These are phyloP conservation scores for Acanthochlamys bracteata DNA, from an alignment of 106 monocot species.

Conservation along the genomic window DNA sequence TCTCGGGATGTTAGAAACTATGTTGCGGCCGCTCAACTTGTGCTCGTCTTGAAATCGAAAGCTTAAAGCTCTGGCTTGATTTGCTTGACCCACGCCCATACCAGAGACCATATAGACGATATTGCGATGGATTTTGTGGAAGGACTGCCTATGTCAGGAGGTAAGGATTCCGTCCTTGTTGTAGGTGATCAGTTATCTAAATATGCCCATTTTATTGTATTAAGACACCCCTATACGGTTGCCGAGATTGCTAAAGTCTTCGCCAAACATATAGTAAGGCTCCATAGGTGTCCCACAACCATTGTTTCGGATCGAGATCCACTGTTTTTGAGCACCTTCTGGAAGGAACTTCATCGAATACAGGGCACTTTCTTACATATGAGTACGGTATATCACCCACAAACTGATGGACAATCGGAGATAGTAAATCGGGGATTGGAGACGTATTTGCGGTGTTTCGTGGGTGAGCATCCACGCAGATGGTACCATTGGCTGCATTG, in stretches of 20 bases:
- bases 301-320: neutral
- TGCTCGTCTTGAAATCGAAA: too few relatives aligned
- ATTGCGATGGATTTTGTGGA: conserved; percentile 6
- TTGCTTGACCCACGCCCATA: conserved; percentile 4
- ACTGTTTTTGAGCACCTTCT: neutral
- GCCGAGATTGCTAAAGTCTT: neutral
- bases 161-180: neutral
- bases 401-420: neutral
- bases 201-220: too few relatives aligned
- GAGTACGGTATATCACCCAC: neutral
- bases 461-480: neutral
- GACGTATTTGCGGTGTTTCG: neutral
- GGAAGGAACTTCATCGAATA: neutral
- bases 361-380: neutral
- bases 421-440: neutral
- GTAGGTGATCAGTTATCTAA: neutral
- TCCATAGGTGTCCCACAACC: neutral
- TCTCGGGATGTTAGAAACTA: neutral
- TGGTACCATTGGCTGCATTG: neutral
- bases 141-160: neutral
- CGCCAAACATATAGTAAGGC: neutral
- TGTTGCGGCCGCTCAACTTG: too few relatives aligned
- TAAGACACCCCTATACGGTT: neutral
- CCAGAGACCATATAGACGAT: neutral
- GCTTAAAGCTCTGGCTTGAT: neutral